These are phyloP conservation scores for Mayamaea pseudoterrestris DNA, from an alignment of 108 stramenopile species.

Conservation along the genomic window DNA sequence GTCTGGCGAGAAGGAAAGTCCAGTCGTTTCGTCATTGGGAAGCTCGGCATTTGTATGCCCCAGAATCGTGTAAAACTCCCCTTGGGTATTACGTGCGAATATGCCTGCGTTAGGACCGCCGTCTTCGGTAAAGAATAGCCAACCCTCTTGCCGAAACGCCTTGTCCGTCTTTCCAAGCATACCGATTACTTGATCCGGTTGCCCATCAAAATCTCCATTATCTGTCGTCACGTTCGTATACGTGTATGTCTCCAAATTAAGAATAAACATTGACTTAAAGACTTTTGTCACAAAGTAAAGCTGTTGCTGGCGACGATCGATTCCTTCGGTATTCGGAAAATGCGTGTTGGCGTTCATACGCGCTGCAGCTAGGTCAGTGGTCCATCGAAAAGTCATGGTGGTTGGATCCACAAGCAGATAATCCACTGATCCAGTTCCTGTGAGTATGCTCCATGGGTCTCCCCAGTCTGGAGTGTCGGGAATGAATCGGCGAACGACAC, in stretches of 20 bases:
- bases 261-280: slow-evolving; percentile 15
- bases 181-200: slow-evolving; percentile 19
- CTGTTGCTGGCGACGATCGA: slow-evolving; percentile 10
- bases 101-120: slow-evolving; percentile 28
- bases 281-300: slow-evolving; percentile 23
- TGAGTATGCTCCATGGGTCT: slow-evolving; percentile 13
- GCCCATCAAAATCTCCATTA: slow-evolving; percentile 14
- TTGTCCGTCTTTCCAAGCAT: slow-evolving; percentile 2
- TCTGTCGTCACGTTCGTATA: slow-evolving; percentile 10
- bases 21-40: slow-evolving; percentile 29
- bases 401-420: background rate
- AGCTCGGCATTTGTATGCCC: too few relatives aligned
- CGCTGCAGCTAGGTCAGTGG: background rate
- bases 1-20: slow-evolving; percentile 47
- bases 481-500: slow-evolving; percentile 31
- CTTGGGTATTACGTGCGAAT: slow-evolving; percentile 21
- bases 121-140: slow-evolving; percentile 40
- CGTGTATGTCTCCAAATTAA: slow-evolving; percentile 18
- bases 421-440: slow-evolving; percentile 2
- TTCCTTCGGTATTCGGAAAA: slow-evolving; percentile 25
- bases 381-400: slow-evolving; percentile 13
- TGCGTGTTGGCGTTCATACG: slow-evolving; percentile 7
- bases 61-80: slow-evolving; percentile 25
- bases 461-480: slow-evolving; percentile 10
- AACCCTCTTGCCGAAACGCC: slow-evolving; percentile 9